phyloP scores from a whole-genome alignment of 73 alveolate genomes.

The Paramecium sexaurelia region DNA sequence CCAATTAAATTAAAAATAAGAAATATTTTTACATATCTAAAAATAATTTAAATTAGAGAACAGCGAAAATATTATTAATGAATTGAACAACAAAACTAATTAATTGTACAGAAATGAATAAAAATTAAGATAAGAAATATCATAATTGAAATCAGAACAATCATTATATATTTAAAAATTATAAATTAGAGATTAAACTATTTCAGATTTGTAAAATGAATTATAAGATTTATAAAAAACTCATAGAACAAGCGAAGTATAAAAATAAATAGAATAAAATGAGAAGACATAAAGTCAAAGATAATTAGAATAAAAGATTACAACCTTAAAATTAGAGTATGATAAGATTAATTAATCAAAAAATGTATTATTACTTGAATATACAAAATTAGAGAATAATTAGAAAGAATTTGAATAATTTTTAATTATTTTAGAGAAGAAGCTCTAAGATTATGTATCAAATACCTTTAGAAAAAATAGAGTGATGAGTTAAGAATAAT shows the following conservation, averaged over 20 bases:
- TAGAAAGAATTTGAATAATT: background rate
- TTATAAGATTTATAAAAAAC: background rate
- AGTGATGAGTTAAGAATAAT: background rate
- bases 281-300: background rate
- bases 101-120: background rate
- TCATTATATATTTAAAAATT: background rate
- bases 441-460: background rate
- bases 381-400: background rate
- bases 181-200: background rate
- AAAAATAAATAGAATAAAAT: background rate
- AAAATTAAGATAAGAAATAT: background rate
- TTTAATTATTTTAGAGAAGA: background rate
- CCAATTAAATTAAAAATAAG: background rate
- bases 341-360: background rate
- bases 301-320: background rate
- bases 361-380: background rate
- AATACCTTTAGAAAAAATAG: slow-evolving; percentile 14
- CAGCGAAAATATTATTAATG: background rate
- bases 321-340: background rate
- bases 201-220: background rate
- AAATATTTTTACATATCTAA: background rate
- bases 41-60: background rate
- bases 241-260: background rate
- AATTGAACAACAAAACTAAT: background rate
- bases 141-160: background rate